Conservation (phyloP, 2,329 filamentous ascomycete species). For the Aciculosporium take region DNA sequence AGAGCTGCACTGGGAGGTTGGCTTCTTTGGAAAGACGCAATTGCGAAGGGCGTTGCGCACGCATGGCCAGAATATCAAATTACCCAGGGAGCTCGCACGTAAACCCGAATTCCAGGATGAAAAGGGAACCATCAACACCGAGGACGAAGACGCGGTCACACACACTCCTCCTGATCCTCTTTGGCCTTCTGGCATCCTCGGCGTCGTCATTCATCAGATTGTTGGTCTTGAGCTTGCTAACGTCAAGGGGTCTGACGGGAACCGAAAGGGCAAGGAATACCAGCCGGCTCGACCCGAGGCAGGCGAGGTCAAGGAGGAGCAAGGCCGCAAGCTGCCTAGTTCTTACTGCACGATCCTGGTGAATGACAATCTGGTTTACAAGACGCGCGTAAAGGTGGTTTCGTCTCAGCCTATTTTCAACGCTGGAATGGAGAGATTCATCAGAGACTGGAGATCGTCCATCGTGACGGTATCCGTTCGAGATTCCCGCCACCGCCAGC, state of each 20-base stretch:
- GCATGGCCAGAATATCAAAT: slow-evolving; percentile 66
- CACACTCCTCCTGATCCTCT: slow-evolving; percentile 91
- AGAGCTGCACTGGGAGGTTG: slow-evolving; percentile 89
- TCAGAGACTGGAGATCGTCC: slow-evolving; percentile 82
- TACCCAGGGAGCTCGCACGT: slow-evolving; percentile 61
- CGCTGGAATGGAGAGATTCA: slow-evolving; percentile 81
- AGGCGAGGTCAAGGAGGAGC: slow-evolving; percentile 77
- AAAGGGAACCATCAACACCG: slow-evolving; percentile 56
- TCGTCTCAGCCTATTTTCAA: slow-evolving; percentile 96
- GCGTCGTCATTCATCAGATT: slow-evolving; percentile 81
- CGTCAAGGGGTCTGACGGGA: slow-evolving; percentile 70
- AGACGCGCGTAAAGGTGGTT: slow-evolving; percentile 86
- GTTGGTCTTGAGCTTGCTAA: slow-evolving; percentile 89
- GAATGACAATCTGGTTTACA: slow-evolving; percentile 83
- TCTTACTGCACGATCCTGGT: slow-evolving; percentile 86
- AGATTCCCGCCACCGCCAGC: slow-evolving; percentile 77
- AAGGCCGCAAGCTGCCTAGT: slow-evolving; percentile 65
- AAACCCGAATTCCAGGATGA: slow-evolving; percentile 72
- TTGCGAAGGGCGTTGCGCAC: slow-evolving; percentile 75
- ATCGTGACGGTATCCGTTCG: slow-evolving; percentile 81
- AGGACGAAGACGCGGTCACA: slow-evolving; percentile 67
- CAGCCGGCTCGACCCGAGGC: slow-evolving; percentile 71
- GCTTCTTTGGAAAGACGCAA: slow-evolving; percentile 83
- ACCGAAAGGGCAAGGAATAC: slow-evolving; percentile 71
- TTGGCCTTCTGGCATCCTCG: slow-evolving; percentile 84